Evolutionary conservation across 768 basidiomycete species (phyloP).

Genomic region (Tylopilus intermedius): DNA sequence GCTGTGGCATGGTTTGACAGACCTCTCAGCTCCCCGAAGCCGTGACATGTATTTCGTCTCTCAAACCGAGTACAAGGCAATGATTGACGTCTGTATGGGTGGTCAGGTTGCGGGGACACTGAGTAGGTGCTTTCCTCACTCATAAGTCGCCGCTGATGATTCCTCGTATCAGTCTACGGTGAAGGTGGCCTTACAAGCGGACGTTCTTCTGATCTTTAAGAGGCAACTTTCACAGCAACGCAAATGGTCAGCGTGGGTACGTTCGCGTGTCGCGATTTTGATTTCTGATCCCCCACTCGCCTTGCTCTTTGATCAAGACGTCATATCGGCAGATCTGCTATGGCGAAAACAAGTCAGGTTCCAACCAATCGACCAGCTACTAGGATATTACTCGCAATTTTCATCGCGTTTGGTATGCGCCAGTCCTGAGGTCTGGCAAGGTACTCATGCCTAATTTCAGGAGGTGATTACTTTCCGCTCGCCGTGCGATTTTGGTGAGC

Average conservation of each 20-base stretch:
- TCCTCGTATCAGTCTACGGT: conserved; percentile 63
- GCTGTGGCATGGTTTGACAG: conserved; percentile 31
- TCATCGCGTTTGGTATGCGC: conserved; percentile 15
- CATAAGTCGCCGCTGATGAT: conserved; percentile 6
- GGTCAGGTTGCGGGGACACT: conserved; percentile 94
- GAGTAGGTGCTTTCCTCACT: conserved; percentile 40
- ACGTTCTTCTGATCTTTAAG: conserved; percentile 79
- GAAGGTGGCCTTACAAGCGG: conserved; percentile 86
- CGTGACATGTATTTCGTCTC: conserved; percentile 71
- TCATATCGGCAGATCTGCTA: neutral
- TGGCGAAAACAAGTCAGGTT: conserved; percentile 2
- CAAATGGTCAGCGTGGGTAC: conserved; percentile 81
- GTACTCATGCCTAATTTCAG: conserved; percentile 1
- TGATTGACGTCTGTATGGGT: conserved; percentile 90
- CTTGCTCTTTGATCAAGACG: neutral
- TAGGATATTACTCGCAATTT: conserved; percentile 7
- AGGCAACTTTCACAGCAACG: conserved; percentile 74
- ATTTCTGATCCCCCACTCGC: neutral
- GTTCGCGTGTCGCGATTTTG: neutral
- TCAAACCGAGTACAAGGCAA: conserved; percentile 68
- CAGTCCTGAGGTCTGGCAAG: neutral
- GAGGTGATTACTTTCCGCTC: conserved; percentile 1
- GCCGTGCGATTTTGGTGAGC: conserved; percentile 1
- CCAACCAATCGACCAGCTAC: conserved; percentile 9
- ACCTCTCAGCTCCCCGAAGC: conserved; percentile 74